Conservation (phyloP, 169 alveolate species). For the Babesia sp. region DNA sequence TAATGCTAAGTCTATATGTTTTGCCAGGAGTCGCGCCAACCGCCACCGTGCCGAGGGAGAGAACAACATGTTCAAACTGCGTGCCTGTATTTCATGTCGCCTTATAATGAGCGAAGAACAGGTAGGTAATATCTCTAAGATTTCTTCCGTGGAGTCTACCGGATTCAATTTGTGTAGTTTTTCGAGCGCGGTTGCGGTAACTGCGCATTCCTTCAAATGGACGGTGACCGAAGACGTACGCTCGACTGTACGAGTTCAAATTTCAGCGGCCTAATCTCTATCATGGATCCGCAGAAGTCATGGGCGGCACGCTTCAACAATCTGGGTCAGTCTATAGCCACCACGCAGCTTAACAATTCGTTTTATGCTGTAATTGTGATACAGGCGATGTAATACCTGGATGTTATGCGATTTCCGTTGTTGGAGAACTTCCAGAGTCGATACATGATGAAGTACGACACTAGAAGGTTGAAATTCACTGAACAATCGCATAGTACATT, state of each 20-base stretch:
- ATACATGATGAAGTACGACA: slow-evolving; percentile 56
- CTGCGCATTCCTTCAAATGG: slow-evolving; percentile 84
- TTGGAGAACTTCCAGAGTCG: slow-evolving; percentile 82
- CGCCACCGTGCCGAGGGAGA: slow-evolving; percentile 58
- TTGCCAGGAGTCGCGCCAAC: slow-evolving; percentile 24
- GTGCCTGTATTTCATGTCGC: slow-evolving; percentile 85
- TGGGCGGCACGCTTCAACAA: slow-evolving; percentile 88
- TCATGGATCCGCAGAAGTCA: slow-evolving; percentile 83
- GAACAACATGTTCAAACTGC: slow-evolving; percentile 61
- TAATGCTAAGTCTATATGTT: neutral
- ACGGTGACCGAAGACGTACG: slow-evolving; percentile 83
- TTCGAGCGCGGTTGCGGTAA: slow-evolving; percentile 87
- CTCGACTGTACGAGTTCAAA: slow-evolving; percentile 84
- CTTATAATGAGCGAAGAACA: slow-evolving; percentile 81
- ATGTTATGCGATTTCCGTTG: slow-evolving; percentile 86
- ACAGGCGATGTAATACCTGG: slow-evolving; percentile 79
- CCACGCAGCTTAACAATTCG: neutral
- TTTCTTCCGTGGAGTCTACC: neutral
- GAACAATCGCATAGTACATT: neutral
- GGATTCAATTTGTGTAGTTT: slow-evolving; percentile 65
- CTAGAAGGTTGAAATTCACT: neutral
- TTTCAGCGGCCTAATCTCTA: slow-evolving; percentile 81
- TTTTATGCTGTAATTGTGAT: neutral
- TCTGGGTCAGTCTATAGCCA: slow-evolving; percentile 48
- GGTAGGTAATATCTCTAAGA: slow-evolving; percentile 40